Percentiles rank a stretch among this genome's conserved stretches.
phyloP scores from a whole-genome alignment of 139 green algal species.

The Auxenochlorella pyrenoidosa region DNA sequence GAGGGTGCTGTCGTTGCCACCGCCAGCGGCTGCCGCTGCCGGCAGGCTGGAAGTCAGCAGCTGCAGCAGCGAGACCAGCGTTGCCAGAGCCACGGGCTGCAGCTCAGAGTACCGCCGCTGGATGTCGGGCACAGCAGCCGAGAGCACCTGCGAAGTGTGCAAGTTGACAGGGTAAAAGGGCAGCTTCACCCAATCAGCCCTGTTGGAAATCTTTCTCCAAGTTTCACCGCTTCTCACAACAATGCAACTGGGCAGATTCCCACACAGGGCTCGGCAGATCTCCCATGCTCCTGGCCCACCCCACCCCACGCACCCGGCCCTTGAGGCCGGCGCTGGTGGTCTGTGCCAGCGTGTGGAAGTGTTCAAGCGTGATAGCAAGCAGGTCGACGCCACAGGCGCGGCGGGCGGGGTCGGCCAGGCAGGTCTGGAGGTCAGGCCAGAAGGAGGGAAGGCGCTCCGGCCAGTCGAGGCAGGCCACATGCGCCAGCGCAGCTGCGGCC shows the following conservation, averaged over 20 bases:
- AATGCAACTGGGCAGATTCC: too few species aligned
- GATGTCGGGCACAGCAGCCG: constrained; percentile 8
- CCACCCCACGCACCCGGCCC: constrained; percentile 8
- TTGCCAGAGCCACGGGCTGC: constrained; percentile 4
- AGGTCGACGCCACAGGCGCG: neutral
- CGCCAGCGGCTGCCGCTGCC: neutral
- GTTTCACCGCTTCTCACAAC: too few species aligned
- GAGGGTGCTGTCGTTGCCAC: neutral
- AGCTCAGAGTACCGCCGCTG: neutral
- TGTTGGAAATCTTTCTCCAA: too few species aligned
- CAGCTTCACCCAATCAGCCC: too few species aligned
- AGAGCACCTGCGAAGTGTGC: constrained; percentile 25
- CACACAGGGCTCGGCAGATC: neutral
- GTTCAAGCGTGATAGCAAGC: constrained; percentile 18
- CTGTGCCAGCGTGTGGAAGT: constrained; percentile 27
- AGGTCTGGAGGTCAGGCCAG: constrained; percentile 8
- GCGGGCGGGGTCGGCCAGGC: neutral
- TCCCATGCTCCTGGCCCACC: neutral
- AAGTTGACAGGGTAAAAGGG: neutral
- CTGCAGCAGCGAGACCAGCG: constrained; percentile 35
- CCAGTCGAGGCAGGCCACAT: constrained; percentile 5
- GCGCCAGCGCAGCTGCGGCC: constrained; percentile 12
- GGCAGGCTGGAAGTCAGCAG: neutral
- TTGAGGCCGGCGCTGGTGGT: neutral
- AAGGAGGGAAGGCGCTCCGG: neutral